Base-by-base conservation (phyloP, 257 asterid genomes). In the Capsicum pubescens region DNA sequence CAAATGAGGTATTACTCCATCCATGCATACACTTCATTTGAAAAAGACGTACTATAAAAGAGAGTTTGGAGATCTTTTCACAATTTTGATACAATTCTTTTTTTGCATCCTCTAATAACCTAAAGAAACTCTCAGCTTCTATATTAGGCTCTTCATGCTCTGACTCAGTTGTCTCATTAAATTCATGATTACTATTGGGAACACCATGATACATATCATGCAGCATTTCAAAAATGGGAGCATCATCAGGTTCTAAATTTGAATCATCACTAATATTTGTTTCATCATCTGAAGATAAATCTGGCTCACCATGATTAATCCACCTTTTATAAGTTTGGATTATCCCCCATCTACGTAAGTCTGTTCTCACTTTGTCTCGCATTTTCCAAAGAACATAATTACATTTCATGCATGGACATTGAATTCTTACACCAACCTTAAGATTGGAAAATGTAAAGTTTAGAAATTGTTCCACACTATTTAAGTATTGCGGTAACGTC, bases 1-100 rank as follows among this genome's bases (percentile, higher is more conserved):
- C 58, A 17, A 85, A 81, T 1, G 85, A 70, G 17, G 64, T 85
- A 9, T 60, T 61, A 35, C 67, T 72, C 85, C 72, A 82, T 2
- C 79, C 52, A 8, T 60, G 16, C 39, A 55, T 21, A 21, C 11
- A 46, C 50, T 84, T 77, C 42, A 77, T 7, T 46, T 84, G 79
- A 59, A 84, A 14, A 10, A 77, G n/a, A 8, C 55, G 3, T 9
- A 84, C 26, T 69, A 10, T n/a, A n/a, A 55, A 83, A 83, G 48
- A 44, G 48, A 6, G 48, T 26, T 80, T 39, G 14, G 77, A 10
- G 2, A 48, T 10, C 8, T 26, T 82, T 6, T 44, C 26, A n/a
- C 69, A 9, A 21, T 82, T 57, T 9, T 16, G 78, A 64, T 81
- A 81, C 2, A 64, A n/a, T 0, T 15, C 16, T 12, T 48, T 13